Conservation (phyloP, 768 basidiomycete genomes). For the Daedaleopsis nitida region DNA sequence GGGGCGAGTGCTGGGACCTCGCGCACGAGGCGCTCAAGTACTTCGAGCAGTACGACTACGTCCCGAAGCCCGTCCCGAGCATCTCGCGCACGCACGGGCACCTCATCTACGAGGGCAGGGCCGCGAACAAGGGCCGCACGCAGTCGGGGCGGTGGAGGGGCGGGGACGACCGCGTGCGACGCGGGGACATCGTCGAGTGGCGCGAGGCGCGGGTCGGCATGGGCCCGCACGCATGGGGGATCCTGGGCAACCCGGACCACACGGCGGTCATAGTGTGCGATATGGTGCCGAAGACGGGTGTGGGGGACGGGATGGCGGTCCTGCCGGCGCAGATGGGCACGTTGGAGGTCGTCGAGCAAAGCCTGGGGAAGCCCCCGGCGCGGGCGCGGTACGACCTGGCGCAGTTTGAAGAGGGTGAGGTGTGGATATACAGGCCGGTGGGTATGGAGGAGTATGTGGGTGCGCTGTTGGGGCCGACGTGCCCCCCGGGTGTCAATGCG, state of each 20-base stretch:
- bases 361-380: slow-evolving; percentile 43
- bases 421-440: slow-evolving; percentile 60
- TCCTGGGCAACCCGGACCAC: slow-evolving; percentile 55
- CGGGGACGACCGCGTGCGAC: slow-evolving; percentile 50
- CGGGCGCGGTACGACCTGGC: slow-evolving; percentile 45
- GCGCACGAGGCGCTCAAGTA: slow-evolving; percentile 51
- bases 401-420: slow-evolving; percentile 48
- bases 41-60: slow-evolving; percentile 42
- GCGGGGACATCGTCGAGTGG: slow-evolving; percentile 62
- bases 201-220: slow-evolving; percentile 39
- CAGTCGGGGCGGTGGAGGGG: slow-evolving; percentile 50
- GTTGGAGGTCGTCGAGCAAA: slow-evolving; percentile 58
- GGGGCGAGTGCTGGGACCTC: slow-evolving; percentile 62
- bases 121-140: slow-evolving; percentile 30
- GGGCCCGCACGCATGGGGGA: slow-evolving; percentile 18
- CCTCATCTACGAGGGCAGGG: slow-evolving; percentile 48
- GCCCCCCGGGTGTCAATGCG: slow-evolving; percentile 21
- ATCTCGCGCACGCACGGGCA: slow-evolving; percentile 57
- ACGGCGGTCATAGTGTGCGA: slow-evolving; percentile 53
- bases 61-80: slow-evolving; percentile 49
- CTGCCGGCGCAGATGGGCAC: slow-evolving; percentile 42
- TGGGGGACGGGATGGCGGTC: slow-evolving; percentile 38
- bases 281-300: slow-evolving; percentile 31
- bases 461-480: slow-evolving; percentile 21
- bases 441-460: slow-evolving; percentile 40